Percentiles rank a stretch among this genome's conserved stretches.
Conservation (phyloP, 2,329 filamentous ascomycete genomes). For the Pseudonectria buxi region DNA sequence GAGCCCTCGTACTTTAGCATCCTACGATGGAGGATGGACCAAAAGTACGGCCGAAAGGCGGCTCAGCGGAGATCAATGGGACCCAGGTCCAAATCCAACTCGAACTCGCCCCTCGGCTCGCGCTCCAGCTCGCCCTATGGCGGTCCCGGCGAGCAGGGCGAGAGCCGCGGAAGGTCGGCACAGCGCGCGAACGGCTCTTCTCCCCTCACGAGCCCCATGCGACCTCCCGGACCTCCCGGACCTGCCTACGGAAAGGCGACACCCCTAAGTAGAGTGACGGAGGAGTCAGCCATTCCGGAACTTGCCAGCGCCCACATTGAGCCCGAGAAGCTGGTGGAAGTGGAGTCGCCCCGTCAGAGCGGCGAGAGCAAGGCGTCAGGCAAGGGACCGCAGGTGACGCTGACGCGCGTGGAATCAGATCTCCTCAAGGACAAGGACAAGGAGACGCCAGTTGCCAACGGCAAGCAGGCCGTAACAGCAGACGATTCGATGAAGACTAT, state of each 20-base stretch:
- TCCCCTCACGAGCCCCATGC: conserved; percentile 57
- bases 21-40: conserved; percentile 87
- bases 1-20: conserved; percentile 95
- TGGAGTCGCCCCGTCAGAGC: conserved; percentile 46
- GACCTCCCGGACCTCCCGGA: conserved; percentile 17
- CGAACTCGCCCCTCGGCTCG: conserved; percentile 41
- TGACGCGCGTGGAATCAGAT: conserved; percentile 29
- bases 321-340: conserved; percentile 47
- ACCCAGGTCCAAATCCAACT: conserved; percentile 32
- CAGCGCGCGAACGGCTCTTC: conserved; percentile 62
- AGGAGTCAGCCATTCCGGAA: conserved; percentile 49
- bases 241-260: conserved; percentile 62
- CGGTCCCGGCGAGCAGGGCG: conserved; percentile 55
- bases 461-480: conserved; percentile 36
- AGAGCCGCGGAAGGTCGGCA: conserved; percentile 63
- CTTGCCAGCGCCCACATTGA: conserved; percentile 32
- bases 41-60: conserved; percentile 74
- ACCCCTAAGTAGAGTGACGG: conserved; percentile 66
- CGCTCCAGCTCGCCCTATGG: conserved; percentile 56
- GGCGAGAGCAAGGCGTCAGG: conserved; percentile 31
- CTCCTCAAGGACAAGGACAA: conserved; percentile 35
- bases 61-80: conserved; percentile 48
- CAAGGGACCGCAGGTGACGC: conserved; percentile 25
- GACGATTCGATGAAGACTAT: conserved; percentile 56
- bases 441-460: conserved; percentile 34